Evolutionary conservation across 352 stramenopile genomes (phyloP), one percentile per base, ranked within the genome.

Genomic region (Pythium apleroticum): DNA sequence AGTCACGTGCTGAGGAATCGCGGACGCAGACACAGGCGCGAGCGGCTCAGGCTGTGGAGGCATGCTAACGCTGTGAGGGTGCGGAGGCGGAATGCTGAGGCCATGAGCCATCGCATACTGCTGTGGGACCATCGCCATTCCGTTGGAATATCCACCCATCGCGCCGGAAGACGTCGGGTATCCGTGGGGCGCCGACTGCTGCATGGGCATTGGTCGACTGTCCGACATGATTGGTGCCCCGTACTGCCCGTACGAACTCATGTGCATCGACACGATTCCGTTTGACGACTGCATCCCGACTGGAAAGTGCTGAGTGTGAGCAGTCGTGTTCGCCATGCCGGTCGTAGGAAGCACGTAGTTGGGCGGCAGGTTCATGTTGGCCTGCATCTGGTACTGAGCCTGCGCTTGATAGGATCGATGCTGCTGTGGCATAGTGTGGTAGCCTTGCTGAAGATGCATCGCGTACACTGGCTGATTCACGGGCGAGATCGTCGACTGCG

Each of bases 271-370:
- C 63, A 70, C 57, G 43, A 62, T 55, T 0, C 25, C 28, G 12
- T 54, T 60, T 4, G 63, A 48, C 31, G 55, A 53, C 45, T 45
- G 41, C 52, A 63, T 63, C 11, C 24, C 46, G 15, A 72, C 53
- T n/a, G 52, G 53, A 24, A 67, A 72, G 15, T 65, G 58, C 28
- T 66, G 65, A 0, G 35, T 43, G 15, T 56, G 48, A 1, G 53
- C 20, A 8, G 27, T 41, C 1, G n/a, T 56, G 17, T 20, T 22
- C 4, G 14, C 14, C 39, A 66, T 62, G 1, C 57, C 52, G 0
- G 65, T 59, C 22, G 65, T 73, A 0, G 83, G 67, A 20, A 87
- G 60, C 17, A 72, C 80, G 43, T 92, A 92, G 56, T 78, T 86
- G 14, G 71, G 73, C 22, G 80, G 65, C 22, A 86, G 60, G 4